A percentile compares a stretch with the other conserved stretches of the same genome.
Evolutionary conservation across 441 rosid genomes (phyloP).

Genomic region (Pelargonium citronellum): DNA sequence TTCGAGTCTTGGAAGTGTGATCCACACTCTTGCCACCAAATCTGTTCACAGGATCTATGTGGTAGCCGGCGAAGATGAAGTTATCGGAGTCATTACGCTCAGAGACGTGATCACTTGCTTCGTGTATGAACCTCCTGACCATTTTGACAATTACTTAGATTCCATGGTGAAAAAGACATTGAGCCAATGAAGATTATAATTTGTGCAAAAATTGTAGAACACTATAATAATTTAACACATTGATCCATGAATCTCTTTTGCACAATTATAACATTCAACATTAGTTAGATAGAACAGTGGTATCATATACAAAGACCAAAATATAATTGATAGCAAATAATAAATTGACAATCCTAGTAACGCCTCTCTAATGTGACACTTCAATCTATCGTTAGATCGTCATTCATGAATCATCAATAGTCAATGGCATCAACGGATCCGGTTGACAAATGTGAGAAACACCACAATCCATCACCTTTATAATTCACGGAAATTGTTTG

Average conservation of each 20-base stretch:
- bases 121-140: conserved; percentile 63
- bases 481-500: too few relatives aligned
- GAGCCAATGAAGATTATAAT: background rate
- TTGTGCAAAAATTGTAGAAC: background rate
- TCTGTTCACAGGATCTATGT: conserved; percentile 66
- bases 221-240: background rate
- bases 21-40: conserved; percentile 56
- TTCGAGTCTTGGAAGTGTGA: conserved; percentile 60
- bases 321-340: too few relatives aligned
- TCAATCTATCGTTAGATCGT: too few relatives aligned
- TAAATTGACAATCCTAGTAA: too few relatives aligned
- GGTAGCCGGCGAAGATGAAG: conserved; percentile 44
- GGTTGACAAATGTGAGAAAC: too few relatives aligned
- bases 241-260: background rate
- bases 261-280: background rate
- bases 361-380: too few relatives aligned
- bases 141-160: conserved; percentile 46
- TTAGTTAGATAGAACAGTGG: too few relatives aligned
- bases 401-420: too few relatives aligned
- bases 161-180: conserved; percentile 3
- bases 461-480: too few relatives aligned
- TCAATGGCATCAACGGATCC: too few relatives aligned
- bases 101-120: conserved; percentile 89
- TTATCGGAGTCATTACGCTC: conserved; percentile 70
- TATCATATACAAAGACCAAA: too few relatives aligned